These are phyloP conservation scores for Candida chilensis DNA, from an alignment of 805 yeast genomes.

Conservation along the genomic window DNA sequence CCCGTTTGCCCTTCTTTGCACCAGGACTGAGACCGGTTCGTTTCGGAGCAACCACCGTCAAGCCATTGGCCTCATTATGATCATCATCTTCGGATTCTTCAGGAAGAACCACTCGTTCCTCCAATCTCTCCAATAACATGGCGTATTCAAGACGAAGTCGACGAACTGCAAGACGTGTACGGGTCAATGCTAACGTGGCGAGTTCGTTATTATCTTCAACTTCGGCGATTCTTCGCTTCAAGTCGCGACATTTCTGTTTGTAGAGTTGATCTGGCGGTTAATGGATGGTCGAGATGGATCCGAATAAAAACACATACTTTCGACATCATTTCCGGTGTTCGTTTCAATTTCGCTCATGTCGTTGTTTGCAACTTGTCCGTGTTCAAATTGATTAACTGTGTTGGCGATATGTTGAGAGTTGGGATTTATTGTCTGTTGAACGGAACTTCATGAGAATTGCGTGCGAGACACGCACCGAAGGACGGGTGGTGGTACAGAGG, in stretches of 20 bases:
- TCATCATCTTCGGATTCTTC: too few species aligned
- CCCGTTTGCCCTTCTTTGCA: slow-evolving; percentile 8
- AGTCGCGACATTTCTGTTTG: slow-evolving; percentile 61
- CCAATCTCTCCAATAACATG: slow-evolving; percentile 71
- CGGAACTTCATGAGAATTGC: too few species aligned
- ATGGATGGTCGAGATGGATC: neutral
- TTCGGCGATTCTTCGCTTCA: slow-evolving; percentile 59
- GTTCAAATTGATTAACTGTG: too few species aligned
- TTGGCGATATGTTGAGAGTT: too few species aligned
- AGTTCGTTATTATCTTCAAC: slow-evolving; percentile 73
- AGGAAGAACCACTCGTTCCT: slow-evolving; percentile 31
- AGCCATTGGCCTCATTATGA: neutral
- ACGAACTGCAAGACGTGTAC: slow-evolving; percentile 69
- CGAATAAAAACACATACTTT: slow-evolving; percentile 19
- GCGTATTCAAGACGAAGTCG: slow-evolving; percentile 79
- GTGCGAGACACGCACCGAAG: too few species aligned
- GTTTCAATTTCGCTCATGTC: slow-evolving; percentile 9
- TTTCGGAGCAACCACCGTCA: slow-evolving; percentile 10
- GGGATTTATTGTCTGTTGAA: too few species aligned
- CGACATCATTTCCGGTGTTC: slow-evolving; percentile 29
- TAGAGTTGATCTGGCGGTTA: slow-evolving; percentile 23
- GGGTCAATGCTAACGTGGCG: slow-evolving; percentile 64
- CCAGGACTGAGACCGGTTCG: slow-evolving; percentile 2
- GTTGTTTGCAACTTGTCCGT: neutral
- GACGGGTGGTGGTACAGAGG: too few species aligned